These are phyloP conservation scores for Kodamaea nitidulidarum DNA, from an alignment of 805 yeast species.

Conservation along the genomic window DNA sequence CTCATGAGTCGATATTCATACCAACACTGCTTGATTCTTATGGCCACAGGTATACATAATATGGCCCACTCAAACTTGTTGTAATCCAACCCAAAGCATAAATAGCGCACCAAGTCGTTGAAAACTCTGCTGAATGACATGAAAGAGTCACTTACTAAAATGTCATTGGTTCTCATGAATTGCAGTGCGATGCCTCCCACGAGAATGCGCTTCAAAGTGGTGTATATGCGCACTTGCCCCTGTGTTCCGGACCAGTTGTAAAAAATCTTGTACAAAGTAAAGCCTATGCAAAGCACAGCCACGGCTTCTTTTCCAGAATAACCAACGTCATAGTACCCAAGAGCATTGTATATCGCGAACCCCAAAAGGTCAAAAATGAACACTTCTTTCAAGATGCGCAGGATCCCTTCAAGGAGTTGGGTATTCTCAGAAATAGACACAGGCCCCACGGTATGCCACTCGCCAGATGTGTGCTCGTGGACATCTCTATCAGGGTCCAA, in stretches of 20 bases:
- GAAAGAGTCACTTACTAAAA: slow-evolving; percentile 76
- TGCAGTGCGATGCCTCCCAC: slow-evolving; percentile 56
- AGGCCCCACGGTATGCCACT: slow-evolving; percentile 25
- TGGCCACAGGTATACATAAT: slow-evolving; percentile 57
- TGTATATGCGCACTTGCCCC: slow-evolving; percentile 42
- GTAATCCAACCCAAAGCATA: slow-evolving; percentile 36
- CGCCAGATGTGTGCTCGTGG: slow-evolving; percentile 24
- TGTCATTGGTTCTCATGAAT: slow-evolving; percentile 68
- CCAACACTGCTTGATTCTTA: slow-evolving; percentile 80
- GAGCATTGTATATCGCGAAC: slow-evolving; percentile 18
- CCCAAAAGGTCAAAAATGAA: slow-evolving; percentile 22
- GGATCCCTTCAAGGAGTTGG: slow-evolving; percentile 31
- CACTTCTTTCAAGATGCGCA: slow-evolving; percentile 27
- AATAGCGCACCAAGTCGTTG: slow-evolving; percentile 49
- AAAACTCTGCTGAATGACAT: slow-evolving; percentile 77
- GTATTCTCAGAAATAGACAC: slow-evolving; percentile 31
- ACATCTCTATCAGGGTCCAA: slow-evolving; percentile 18
- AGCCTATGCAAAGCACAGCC: slow-evolving; percentile 5
- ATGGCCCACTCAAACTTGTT: slow-evolving; percentile 27
- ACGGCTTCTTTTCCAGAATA: slow-evolving; percentile 19
- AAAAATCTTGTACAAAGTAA: slow-evolving; percentile 23
- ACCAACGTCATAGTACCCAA: slow-evolving; percentile 21
- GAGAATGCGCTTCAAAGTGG: slow-evolving; percentile 50
- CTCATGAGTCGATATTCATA: slow-evolving; percentile 55
- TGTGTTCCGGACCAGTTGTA: slow-evolving; percentile 29